These are phyloP conservation scores for Hypomontagnella submonticulosa DNA, from an alignment of 495 filamentous ascomycete species.

Conservation along the genomic window DNA sequence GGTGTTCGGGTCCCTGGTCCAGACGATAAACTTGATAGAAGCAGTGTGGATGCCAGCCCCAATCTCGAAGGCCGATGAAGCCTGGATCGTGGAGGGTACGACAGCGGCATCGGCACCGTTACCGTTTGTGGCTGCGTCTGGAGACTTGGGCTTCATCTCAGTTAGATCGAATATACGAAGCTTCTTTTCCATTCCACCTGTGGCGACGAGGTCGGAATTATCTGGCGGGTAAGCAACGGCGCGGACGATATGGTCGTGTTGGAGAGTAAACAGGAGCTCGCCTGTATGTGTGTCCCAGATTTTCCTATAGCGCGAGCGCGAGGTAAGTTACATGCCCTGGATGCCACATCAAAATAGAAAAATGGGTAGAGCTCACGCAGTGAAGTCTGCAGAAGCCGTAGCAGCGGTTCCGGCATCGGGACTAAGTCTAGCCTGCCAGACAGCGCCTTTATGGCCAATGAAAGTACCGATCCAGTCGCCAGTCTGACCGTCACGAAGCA, in stretches of 20 bases:
- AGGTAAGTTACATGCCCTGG: conserved; percentile 20
- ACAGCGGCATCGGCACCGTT: conserved; percentile 36
- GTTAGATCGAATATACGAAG: conserved; percentile 92
- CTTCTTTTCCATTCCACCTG: conserved; percentile 95
- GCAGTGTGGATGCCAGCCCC: conserved; percentile 83
- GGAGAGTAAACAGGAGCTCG: conserved; percentile 86
- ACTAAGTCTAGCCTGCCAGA: conserved; percentile 93
- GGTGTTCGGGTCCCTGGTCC: conserved; percentile 86
- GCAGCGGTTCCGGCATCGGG: conserved; percentile 88
- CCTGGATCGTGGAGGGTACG: conserved; percentile 53
- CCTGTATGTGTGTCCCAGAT: conserved; percentile 97
- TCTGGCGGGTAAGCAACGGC: conserved; percentile 90
- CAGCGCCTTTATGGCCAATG: conserved; percentile 96
- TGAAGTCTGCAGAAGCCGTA: conserved; percentile 95
- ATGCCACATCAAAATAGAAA: neutral
- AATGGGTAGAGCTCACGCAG: conserved; percentile 70
- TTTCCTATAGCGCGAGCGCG: conserved; percentile 73
- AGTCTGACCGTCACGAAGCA: conserved; percentile 96
- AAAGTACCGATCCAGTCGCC: conserved; percentile 99
- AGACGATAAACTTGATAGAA: conserved; percentile 93
- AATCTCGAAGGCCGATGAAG: conserved; percentile 79
- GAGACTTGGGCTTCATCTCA: conserved; percentile 48
- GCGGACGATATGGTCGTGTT: conserved; percentile 94
- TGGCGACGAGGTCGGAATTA: conserved; percentile 81
- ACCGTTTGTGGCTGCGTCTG: conserved; percentile 31